These are phyloP conservation scores for Sporothrix inflata DNA, from an alignment of 2,329 filamentous ascomycete species.

Conservation along the genomic window DNA sequence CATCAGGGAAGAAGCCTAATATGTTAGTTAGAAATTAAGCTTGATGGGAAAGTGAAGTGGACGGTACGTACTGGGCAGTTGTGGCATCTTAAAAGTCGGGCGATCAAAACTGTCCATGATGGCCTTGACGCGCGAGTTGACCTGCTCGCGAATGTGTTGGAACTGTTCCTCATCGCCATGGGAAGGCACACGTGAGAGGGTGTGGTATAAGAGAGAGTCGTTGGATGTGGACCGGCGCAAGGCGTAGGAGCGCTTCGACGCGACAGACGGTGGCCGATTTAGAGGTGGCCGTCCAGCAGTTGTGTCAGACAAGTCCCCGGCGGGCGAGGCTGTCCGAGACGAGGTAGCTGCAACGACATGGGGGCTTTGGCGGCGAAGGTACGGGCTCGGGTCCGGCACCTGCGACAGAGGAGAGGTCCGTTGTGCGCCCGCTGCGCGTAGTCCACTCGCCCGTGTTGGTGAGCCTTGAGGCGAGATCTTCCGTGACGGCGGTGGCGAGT, in stretches of 20 bases:
- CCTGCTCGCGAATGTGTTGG: conserved; percentile 77
- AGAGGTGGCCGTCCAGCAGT: neutral
- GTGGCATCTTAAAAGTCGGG: conserved; percentile 74
- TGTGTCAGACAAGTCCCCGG: neutral
- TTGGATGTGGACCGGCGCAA: conserved; percentile 72
- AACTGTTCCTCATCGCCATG: conserved; percentile 83
- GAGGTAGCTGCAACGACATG: neutral
- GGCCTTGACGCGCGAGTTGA: conserved; percentile 87
- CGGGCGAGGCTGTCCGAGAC: neutral
- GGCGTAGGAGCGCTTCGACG: conserved; percentile 39
- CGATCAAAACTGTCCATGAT: conserved; percentile 84
- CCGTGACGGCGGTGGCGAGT: neutral
- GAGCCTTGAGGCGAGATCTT: conserved; percentile 20
- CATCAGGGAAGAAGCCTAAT: conserved; percentile 38
- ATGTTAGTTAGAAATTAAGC: neutral
- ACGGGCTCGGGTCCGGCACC: neutral
- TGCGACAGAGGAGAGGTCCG: neutral
- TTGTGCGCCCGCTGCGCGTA: neutral
- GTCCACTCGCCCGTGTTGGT: neutral
- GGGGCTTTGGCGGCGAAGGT: neutral
- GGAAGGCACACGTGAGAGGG: conserved; percentile 77
- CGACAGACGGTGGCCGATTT: conserved; percentile 34
- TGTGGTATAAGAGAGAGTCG: conserved; percentile 76
- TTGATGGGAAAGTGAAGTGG: too few species aligned
- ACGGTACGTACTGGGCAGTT: conserved; percentile 51